Evolutionary conservation across 176 grass and related monocot species (phyloP).

Genomic region (Musa troglodytarum): DNA sequence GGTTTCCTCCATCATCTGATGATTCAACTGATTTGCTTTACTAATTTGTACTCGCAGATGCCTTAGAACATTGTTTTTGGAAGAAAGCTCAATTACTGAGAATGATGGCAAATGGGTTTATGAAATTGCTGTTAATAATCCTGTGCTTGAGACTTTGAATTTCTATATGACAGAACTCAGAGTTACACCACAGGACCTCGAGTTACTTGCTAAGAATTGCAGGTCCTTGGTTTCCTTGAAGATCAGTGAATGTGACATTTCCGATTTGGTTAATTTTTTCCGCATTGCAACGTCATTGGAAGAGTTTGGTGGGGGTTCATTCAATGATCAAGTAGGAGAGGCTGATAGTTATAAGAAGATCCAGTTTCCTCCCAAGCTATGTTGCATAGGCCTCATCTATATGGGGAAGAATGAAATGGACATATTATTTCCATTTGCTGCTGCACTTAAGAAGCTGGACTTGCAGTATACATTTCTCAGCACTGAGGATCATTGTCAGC

Average conservation of each 20-base stretch:
- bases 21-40: neutral
- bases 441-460: conserved; percentile 73
- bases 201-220: conserved; percentile 59
- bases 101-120: conserved; percentile 60
- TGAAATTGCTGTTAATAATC: conserved; percentile 53
- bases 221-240: conserved; percentile 53
- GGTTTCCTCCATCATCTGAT: neutral
- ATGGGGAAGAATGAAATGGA: conserved; percentile 71
- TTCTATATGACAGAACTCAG: conserved; percentile 72
- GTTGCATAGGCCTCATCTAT: conserved; percentile 45
- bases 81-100: conserved; percentile 57
- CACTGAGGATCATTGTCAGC: conserved; percentile 86
- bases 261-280: conserved; percentile 43
- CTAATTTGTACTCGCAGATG: conserved; percentile 31
- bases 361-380: conserved; percentile 50
- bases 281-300: conserved; percentile 42
- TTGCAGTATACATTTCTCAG: conserved; percentile 71
- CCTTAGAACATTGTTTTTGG: conserved; percentile 73
- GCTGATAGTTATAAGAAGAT: conserved; percentile 43
- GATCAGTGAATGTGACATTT: conserved; percentile 61
- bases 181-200: conserved; percentile 46
- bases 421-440: conserved; percentile 69
- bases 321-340: conserved; percentile 43
- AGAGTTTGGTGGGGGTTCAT: conserved; percentile 73
- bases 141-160: conserved; percentile 57